Percentiles rank a stretch among this genome's conserved stretches.
Conservation (phyloP, 2,329 filamentous ascomycete species). For the Teratosphaeria gauchensis region DNA sequence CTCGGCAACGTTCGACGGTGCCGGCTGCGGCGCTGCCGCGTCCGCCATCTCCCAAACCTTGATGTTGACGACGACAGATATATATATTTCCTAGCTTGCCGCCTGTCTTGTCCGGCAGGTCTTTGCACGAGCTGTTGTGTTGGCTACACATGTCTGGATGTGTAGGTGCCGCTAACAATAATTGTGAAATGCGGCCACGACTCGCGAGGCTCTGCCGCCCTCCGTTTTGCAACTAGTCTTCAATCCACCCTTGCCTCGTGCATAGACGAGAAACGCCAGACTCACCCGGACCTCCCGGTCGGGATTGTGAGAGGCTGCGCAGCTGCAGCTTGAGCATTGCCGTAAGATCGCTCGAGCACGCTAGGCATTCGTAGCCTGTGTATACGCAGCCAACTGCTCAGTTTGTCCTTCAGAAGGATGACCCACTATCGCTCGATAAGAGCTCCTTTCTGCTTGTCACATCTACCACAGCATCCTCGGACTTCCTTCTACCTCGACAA, state of each 20-base stretch:
- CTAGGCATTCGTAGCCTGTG: background rate
- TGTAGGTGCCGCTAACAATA: background rate
- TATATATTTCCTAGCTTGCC: background rate
- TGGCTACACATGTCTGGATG: too few species aligned
- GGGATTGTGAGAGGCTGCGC: background rate
- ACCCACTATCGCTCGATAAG: background rate
- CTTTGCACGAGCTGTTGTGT: too few species aligned
- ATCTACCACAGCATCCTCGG: background rate
- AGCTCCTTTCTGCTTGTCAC: background rate
- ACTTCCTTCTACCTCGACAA: background rate
- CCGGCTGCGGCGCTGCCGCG: background rate
- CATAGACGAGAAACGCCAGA: background rate
- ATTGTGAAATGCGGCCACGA: background rate
- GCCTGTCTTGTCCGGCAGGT: too few species aligned
- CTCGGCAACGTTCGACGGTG: background rate
- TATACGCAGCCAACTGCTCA: background rate
- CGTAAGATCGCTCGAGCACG: background rate
- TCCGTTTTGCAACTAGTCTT: background rate
- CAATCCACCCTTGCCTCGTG: background rate
- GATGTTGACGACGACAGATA: background rate
- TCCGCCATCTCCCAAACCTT: background rate
- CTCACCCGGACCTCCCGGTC: background rate
- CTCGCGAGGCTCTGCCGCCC: background rate
- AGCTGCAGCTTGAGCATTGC: background rate
- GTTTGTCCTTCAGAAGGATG: too few species aligned